phyloP scores from a whole-genome alignment of 441 rosid species.

The Macaranga tanarius region DNA sequence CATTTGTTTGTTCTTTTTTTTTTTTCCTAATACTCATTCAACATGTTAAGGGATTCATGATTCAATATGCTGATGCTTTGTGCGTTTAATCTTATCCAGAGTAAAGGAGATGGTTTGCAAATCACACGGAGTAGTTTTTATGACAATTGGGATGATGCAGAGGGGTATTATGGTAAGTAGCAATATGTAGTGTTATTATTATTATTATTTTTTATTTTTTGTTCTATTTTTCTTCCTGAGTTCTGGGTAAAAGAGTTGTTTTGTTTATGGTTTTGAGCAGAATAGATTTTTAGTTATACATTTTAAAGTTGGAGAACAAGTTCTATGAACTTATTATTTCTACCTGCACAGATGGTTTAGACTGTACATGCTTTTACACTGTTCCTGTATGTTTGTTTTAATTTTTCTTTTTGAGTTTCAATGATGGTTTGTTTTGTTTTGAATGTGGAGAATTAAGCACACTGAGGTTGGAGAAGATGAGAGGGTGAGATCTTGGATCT shows the following conservation, averaged over 20 bases:
- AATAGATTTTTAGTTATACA: neutral
- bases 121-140: constrained; percentile 73
- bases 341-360: too few species aligned
- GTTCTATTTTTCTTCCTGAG: neutral
- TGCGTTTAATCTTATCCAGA: constrained; percentile 44
- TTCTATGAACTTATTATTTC: neutral
- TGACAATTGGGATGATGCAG: constrained; percentile 99
- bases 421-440: neutral
- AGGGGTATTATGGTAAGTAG: constrained; percentile 91
- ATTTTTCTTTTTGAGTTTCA: too few species aligned
- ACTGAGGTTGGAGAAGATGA: neutral
- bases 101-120: constrained; percentile 67
- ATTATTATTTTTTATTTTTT: neutral
- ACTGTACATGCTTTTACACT: too few species aligned
- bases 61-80: constrained; percentile 4
- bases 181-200: neutral
- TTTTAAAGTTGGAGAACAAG: too few species aligned
- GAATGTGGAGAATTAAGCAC: neutral
- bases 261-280: neutral
- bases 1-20: neutral
- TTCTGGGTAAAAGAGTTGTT: neutral
- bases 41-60: neutral
- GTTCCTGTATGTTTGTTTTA: neutral
- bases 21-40: neutral
- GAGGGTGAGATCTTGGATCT: neutral